Base-by-base conservation (phyloP, 2,329 filamentous ascomycete species). In the Sclerotinia borealis region DNA sequence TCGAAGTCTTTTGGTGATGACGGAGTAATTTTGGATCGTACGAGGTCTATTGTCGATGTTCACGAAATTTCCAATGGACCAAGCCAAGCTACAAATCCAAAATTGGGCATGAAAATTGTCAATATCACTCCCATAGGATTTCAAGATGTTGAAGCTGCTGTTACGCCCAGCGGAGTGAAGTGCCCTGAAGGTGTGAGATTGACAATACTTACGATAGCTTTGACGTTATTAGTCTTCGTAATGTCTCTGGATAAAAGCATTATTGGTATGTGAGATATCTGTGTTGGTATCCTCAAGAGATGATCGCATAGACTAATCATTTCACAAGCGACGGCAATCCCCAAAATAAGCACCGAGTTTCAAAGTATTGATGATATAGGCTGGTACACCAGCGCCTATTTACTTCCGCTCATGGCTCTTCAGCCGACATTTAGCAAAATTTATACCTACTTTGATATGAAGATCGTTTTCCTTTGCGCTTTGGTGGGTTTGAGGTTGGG, bases 261-360 rank as follows among this genome's bases (percentile, higher is more conserved):
- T 11, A 55, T 55, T 55, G 6, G 51, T 55, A 55, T 13, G 51
- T 25, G 9, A 5, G 13, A 25, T 29, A 11, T 39, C n/a, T 1
- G 9, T 25, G 13, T n/a, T 11, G 17, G 31, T 29, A 3, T 6
- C 36, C 27, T 19, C 31, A 54, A 34, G 51, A 37, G n/a, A n/a
- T n/a, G n/a, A n/a, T n/a, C n/a, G n/a, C n/a, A 37, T 9, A n/a
- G 36, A 41, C 25, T 37, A 39, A 55, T 19, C 7, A 4, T 22
- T n/a, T n/a, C 22, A 1, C 19, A 15, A 55, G 54, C 54, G 51
- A 75, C 72, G 29, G 76, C 76, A 10, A 75, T 77, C 39, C 76
- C 76, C 8, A 72, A 72, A 39, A 77, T 77, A 39, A 77, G 74
- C 1, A 62, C 66, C 19, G 70, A 72, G 25, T 77, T 77, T 63